Evolutionary conservation across 495 filamentous ascomycete genomes (phyloP).

Genomic region (Jackrogersella multiformis): DNA sequence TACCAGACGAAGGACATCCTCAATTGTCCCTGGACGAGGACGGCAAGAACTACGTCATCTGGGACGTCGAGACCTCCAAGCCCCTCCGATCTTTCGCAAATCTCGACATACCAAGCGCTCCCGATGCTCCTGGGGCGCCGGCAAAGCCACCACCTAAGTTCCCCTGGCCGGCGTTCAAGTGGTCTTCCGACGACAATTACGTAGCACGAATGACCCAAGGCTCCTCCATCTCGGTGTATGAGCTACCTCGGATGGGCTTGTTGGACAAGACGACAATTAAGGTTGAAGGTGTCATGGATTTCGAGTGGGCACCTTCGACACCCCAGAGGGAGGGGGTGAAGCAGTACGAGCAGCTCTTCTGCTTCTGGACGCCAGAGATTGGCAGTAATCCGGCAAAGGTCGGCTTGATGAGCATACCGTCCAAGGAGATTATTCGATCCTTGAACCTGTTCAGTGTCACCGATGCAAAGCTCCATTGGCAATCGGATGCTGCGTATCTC

Average conservation of each 20-base stretch:
- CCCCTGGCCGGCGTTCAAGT: slow-evolving; percentile 99
- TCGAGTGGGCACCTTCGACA: slow-evolving; percentile 92
- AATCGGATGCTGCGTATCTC: slow-evolving; percentile 89
- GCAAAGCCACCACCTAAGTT: slow-evolving; percentile 84
- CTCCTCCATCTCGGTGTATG: slow-evolving; percentile 92
- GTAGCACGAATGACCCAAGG: slow-evolving; percentile 90
- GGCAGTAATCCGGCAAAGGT: slow-evolving; percentile 98
- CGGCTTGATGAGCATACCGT: slow-evolving; percentile 93
- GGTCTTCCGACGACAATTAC: slow-evolving; percentile 97
- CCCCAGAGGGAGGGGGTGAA: slow-evolving; percentile 81
- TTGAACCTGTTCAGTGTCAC: slow-evolving; percentile 97
- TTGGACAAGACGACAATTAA: slow-evolving; percentile 90
- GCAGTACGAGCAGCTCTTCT: slow-evolving; percentile 92
- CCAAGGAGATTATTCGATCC: slow-evolving; percentile 90
- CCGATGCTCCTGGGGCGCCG: slow-evolving; percentile 45
- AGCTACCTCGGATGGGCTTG: slow-evolving; percentile 89
- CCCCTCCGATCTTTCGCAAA: slow-evolving; percentile 91
- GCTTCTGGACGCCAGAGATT: slow-evolving; percentile 98
- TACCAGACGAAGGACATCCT: slow-evolving; percentile 85
- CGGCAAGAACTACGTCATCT: slow-evolving; percentile 98
- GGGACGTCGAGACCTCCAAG: slow-evolving; percentile 92
- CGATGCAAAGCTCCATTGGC: slow-evolving; percentile 97
- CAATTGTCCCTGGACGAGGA: slow-evolving; percentile 88
- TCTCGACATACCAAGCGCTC: slow-evolving; percentile 75
- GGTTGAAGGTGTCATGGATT: slow-evolving; percentile 95